Evolutionary conservation across 108 stramenopile species (phyloP).

Genomic region (Conticribra weissflogii): DNA sequence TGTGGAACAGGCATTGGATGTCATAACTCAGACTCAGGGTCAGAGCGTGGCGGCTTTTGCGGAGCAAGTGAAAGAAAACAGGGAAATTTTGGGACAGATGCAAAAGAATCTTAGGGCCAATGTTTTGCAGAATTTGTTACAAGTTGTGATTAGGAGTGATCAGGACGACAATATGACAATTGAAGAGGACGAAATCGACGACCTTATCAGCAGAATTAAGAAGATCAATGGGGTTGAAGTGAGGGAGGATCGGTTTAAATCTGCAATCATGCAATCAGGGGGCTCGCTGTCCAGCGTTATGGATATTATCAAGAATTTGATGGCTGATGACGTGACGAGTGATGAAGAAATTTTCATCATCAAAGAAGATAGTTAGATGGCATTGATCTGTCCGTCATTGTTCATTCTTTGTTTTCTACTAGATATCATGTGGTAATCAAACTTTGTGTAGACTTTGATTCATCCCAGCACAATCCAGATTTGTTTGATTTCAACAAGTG

Average conservation of each 20-base stretch:
- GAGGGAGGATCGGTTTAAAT: constrained; percentile 58
- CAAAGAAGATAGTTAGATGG: constrained; percentile 15
- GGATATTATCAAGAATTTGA: constrained; percentile 72
- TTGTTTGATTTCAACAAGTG: too few species aligned
- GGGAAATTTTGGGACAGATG: constrained; percentile 63
- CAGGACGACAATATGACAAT: constrained; percentile 62
- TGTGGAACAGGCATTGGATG: constrained; percentile 66
- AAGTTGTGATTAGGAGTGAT: constrained; percentile 63
- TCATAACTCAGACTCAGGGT: constrained; percentile 68
- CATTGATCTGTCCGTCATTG: too few species aligned
- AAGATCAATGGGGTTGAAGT: constrained; percentile 66
- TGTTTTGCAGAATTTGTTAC: constrained; percentile 73
- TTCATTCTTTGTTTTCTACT: too few species aligned
- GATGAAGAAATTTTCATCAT: constrained; percentile 64
- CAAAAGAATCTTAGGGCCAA: constrained; percentile 59
- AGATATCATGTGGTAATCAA: too few species aligned
- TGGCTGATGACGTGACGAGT: constrained; percentile 52
- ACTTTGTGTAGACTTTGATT: too few species aligned
- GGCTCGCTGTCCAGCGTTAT: constrained; percentile 62
- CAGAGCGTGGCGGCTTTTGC: constrained; percentile 62
- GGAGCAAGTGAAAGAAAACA: constrained; percentile 70
- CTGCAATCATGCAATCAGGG: constrained; percentile 42
- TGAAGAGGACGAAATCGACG: constrained; percentile 62
- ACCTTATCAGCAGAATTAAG: constrained; percentile 53
- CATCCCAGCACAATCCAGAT: too few species aligned